Conservation (phyloP, 805 yeast genomes). For the Sugiyamaella smithiae region DNA sequence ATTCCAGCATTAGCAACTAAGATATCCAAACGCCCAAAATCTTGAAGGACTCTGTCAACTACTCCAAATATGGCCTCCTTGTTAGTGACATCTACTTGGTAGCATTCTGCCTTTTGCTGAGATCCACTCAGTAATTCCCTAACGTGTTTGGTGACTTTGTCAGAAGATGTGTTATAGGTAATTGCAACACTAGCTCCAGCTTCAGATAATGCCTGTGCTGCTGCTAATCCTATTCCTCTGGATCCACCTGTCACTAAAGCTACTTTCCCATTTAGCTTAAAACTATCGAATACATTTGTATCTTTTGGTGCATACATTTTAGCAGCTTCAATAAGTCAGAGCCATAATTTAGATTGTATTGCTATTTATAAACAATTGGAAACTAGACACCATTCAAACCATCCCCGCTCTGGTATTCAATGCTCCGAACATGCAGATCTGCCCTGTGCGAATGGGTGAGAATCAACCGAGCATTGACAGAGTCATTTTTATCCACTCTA, state of each 20-base stretch:
- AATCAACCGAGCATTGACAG: not conserved
- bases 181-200: slow-evolving; percentile 83
- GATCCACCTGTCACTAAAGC: slow-evolving; percentile 83
- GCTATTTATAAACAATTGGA: too few species aligned
- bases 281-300: slow-evolving; percentile 64
- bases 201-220: slow-evolving; percentile 79
- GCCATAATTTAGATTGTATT: too few species aligned
- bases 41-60: slow-evolving; percentile 23
- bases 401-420: too few species aligned
- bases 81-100: too few species aligned
- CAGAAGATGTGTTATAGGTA: slow-evolving; percentile 61
- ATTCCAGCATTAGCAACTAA: slow-evolving; percentile 61
- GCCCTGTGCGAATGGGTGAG: not conserved
- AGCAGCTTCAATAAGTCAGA: too few species aligned
- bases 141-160: slow-evolving; percentile 63
- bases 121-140: too few species aligned
- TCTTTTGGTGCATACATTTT: too few species aligned
- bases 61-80: too few species aligned
- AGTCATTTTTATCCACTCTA: not conserved
- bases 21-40: slow-evolving; percentile 51
- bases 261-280: slow-evolving; percentile 75
- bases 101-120: too few species aligned
- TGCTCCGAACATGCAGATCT: not conserved
- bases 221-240: slow-evolving; percentile 76
- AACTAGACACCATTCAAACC: too few species aligned